Conservation (phyloP, 352 stramenopile species). For the Thalassiosira sp. region DNA sequence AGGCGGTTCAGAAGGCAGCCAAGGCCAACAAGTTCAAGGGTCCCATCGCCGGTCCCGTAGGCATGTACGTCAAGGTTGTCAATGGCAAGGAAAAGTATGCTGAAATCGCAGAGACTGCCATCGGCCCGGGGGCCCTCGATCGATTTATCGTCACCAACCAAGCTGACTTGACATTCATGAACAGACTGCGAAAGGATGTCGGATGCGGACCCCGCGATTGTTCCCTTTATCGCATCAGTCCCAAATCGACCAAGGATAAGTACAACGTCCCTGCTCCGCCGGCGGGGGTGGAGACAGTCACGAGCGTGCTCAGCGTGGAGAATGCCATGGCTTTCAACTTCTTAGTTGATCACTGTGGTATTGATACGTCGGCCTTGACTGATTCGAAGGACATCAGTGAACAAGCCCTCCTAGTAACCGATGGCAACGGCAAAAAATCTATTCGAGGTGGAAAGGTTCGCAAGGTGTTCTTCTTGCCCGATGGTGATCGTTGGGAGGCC, state of each 20-base stretch:
- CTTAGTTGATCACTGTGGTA: constrained; percentile 75
- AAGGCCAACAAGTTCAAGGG: constrained; percentile 65
- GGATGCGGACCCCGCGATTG: constrained; percentile 68
- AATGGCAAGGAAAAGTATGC: constrained; percentile 79
- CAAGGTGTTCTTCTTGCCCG: constrained; percentile 73
- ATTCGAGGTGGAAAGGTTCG: constrained; percentile 68
- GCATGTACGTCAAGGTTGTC: constrained; percentile 79
- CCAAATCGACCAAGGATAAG: constrained; percentile 36
- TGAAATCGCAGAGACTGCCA: constrained; percentile 64
- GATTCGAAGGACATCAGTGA: constrained; percentile 74
- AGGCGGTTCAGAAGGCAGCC: constrained; percentile 36
- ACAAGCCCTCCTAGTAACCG: constrained; percentile 51
- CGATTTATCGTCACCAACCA: constrained; percentile 78
- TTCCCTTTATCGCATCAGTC: constrained; percentile 58
- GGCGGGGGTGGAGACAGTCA: constrained; percentile 72
- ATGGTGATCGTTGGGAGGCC: constrained; percentile 74
- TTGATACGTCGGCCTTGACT: constrained; percentile 72
- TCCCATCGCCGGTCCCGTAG: constrained; percentile 80
- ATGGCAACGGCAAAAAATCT: constrained; percentile 40
- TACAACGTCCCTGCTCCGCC: constrained; percentile 61
- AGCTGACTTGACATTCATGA: constrained; percentile 60
- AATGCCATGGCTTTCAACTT: constrained; percentile 83
- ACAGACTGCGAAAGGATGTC: constrained; percentile 57
- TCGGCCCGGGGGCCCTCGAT: constrained; percentile 58
- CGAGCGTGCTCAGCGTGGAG: constrained; percentile 67